Conservation (phyloP, 2,329 filamentous ascomycete species). For the Hypoxylon sp. region DNA sequence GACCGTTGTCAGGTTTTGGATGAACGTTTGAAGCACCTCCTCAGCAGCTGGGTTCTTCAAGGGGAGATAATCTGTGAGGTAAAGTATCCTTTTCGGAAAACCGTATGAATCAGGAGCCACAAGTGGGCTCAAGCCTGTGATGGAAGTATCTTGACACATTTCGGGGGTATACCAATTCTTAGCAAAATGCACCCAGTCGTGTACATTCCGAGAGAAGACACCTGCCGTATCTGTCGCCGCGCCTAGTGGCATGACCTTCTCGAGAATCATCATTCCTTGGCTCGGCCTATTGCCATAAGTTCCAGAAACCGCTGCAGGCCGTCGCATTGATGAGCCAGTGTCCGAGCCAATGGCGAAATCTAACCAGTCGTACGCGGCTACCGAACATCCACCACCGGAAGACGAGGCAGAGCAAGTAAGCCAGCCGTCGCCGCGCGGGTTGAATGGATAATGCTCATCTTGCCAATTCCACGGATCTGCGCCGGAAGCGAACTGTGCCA, state of each 20-base stretch:
- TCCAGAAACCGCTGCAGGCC: constrained; percentile 42
- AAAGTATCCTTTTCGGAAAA: constrained; percentile 51
- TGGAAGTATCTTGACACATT: constrained; percentile 46
- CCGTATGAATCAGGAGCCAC: constrained; percentile 45
- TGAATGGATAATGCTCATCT: constrained; percentile 44
- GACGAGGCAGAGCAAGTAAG: constrained; percentile 46
- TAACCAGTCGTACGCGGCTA: constrained; percentile 52
- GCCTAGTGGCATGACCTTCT: constrained; percentile 38
- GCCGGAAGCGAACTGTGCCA: constrained; percentile 48
- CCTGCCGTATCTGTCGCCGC: constrained; percentile 43
- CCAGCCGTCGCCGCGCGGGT: constrained; percentile 50
- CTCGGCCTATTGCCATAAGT: constrained; percentile 44
- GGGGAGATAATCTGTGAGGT: constrained; percentile 52
- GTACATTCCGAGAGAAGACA: constrained; percentile 40
- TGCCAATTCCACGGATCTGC: constrained; percentile 35
- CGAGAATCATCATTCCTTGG: constrained; percentile 40
- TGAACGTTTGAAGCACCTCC: constrained; percentile 49
- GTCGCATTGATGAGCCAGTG: constrained; percentile 42
- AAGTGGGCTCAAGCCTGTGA: constrained; percentile 50
- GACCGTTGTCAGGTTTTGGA: constrained; percentile 46
- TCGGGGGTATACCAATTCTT: constrained; percentile 50
- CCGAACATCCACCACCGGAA: constrained; percentile 44
- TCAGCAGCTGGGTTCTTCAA: constrained; percentile 52
- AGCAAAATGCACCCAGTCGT: constrained; percentile 47
- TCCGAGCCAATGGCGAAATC: constrained; percentile 51